A percentile compares a stretch with the other conserved stretches of the same genome.
Conservation (phyloP, 2,329 filamentous ascomycete genomes). For the Chaetoscypha palmicola region DNA sequence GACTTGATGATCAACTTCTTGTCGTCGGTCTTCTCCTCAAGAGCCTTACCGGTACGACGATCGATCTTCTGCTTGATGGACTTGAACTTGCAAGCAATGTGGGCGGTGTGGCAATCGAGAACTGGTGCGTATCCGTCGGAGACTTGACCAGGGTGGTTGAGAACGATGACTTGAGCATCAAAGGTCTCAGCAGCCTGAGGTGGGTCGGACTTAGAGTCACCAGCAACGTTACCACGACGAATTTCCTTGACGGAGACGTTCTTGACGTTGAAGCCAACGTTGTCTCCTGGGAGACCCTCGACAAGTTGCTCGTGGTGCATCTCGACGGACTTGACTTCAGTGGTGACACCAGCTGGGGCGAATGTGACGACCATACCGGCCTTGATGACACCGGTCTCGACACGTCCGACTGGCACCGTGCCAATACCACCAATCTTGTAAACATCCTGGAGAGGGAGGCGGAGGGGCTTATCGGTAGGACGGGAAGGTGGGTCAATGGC, state of each 20-base stretch:
- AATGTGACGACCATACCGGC: slow-evolving; percentile 93
- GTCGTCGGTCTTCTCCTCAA: slow-evolving; percentile 74
- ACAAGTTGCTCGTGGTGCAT: slow-evolving; percentile 99
- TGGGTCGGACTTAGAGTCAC: slow-evolving; percentile 99
- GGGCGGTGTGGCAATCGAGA: slow-evolving; percentile 99
- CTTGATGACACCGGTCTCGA: slow-evolving; percentile 98
- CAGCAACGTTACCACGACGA: slow-evolving; percentile 98
- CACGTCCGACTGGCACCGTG: slow-evolving; percentile 99
- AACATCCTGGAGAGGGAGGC: slow-evolving; percentile 99
- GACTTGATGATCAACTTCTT: slow-evolving; percentile 86
- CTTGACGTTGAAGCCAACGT: slow-evolving; percentile 99
- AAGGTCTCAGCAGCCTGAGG: slow-evolving; percentile 83
- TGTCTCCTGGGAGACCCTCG: slow-evolving; percentile 97
- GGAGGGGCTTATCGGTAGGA: slow-evolving; percentile 98
- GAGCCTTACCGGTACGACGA: slow-evolving; percentile 98
- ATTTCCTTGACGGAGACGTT: slow-evolving; percentile 99
- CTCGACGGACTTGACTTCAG: slow-evolving; percentile 99
- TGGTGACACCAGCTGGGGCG: slow-evolving; percentile 97
- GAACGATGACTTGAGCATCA: slow-evolving; percentile 99
- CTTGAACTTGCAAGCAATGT: slow-evolving; percentile 99
- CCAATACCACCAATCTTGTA: slow-evolving; percentile 99
- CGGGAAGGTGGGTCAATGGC: slow-evolving; percentile 86
- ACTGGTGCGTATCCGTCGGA: slow-evolving; percentile 98
- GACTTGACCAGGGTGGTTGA: slow-evolving; percentile 99
- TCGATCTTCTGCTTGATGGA: slow-evolving; percentile 99